Evolutionary conservation across 108 stramenopile genomes (phyloP).

Genomic region (Cyclotella kingstonii): DNA sequence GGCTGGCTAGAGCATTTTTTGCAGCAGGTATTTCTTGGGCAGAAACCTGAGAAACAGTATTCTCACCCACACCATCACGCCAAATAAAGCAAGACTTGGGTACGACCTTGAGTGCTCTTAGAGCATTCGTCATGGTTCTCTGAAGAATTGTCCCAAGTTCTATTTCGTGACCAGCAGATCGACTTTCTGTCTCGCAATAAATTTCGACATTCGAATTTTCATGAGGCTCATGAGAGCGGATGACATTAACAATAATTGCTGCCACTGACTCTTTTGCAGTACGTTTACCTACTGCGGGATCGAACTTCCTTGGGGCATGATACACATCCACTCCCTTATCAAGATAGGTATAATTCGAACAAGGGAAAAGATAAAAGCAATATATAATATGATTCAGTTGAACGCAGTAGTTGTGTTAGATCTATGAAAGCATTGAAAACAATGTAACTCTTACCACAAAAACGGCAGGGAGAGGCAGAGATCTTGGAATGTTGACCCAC

Average conservation of each 20-base stretch:
- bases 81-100: constrained; percentile 62
- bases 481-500: constrained; percentile 54
- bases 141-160: constrained; percentile 48
- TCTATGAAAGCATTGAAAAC: too few relatives aligned
- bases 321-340: constrained; percentile 68
- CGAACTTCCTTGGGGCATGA: constrained; percentile 58
- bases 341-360: too few relatives aligned
- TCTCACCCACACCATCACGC: constrained; percentile 71
- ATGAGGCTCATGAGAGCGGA: constrained; percentile 20
- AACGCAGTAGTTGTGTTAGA: too few relatives aligned
- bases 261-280: constrained; percentile 61
- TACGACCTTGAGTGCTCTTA: constrained; percentile 43
- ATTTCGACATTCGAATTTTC: constrained; percentile 36
- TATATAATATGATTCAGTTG: too few relatives aligned
- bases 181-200: constrained; percentile 49
- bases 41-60: constrained; percentile 45
- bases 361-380: not conserved
- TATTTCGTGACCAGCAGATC: constrained; percentile 58
- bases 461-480: constrained; percentile 54
- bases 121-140: constrained; percentile 44
- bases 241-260: constrained; percentile 64
- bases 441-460: constrained; percentile 51
- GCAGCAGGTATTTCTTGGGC: constrained; percentile 55
- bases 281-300: constrained; percentile 40
- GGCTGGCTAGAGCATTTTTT: constrained; percentile 35